Evolutionary conservation across 202 grass and related monocot genomes (phyloP).

Genomic region (Zoysia matrella): DNA sequence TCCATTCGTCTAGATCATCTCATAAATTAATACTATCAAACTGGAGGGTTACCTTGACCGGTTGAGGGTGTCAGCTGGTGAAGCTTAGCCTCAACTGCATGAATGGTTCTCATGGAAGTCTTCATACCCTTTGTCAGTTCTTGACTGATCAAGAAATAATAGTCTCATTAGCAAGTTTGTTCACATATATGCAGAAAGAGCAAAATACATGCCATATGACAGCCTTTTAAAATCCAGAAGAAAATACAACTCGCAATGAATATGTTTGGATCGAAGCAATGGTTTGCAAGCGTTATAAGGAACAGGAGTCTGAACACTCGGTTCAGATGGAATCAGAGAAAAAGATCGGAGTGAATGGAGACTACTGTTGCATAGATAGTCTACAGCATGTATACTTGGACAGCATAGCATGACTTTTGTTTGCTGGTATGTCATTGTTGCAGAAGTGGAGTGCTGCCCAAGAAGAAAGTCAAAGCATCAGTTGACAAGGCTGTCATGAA

Average conservation of each 20-base stretch:
- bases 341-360: no score
- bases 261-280: no score
- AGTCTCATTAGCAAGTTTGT: conserved; percentile 7
- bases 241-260: neutral
- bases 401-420: no score
- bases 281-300: neutral
- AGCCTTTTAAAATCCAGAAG: neutral
- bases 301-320: neutral
- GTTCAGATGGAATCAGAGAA: no score
- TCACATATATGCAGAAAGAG: neutral
- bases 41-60: conserved; percentile 48
- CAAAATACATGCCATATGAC: neutral
- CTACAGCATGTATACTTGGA: no score
- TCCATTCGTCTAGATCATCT: neutral
- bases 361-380: no score
- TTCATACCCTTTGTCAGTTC: conserved; percentile 63
- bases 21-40: neutral
- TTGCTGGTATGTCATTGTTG: no score
- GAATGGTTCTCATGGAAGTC: conserved; percentile 60
- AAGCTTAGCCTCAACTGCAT: conserved; percentile 64
- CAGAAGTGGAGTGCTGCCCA: no score
- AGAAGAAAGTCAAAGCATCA: no score
- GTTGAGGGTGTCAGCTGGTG: conserved; percentile 25
- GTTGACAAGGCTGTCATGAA: no score
- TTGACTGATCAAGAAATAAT: conserved; percentile 58